A percentile compares a stretch with the other conserved stretches of the same genome.
These are phyloP conservation scores for Euphrasia arctica DNA, from an alignment of 305 asterid genomes.

Conservation along the genomic window DNA sequence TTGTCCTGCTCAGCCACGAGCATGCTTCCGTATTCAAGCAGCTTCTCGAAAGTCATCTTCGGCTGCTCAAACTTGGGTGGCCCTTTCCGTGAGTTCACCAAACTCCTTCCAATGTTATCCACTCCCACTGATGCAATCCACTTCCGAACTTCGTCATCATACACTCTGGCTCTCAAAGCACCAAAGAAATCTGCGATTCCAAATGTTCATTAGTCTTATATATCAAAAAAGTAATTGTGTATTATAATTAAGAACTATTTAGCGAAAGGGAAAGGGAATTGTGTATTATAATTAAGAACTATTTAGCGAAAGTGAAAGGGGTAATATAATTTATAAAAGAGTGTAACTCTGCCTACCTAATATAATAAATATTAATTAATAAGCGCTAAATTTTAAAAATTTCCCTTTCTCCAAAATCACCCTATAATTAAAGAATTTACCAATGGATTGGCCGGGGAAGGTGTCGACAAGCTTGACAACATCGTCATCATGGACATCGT, in stretches of 20 bases:
- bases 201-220: no score
- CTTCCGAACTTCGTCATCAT: constrained; percentile 73
- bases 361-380: no score
- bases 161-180: constrained; percentile 78
- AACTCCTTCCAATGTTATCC: constrained; percentile 52
- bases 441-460: constrained; percentile 87
- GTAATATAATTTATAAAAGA: no score
- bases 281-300: no score
- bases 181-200: constrained; percentile 71
- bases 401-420: no score
- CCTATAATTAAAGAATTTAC: constrained; percentile 26
- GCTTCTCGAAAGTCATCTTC: constrained; percentile 51
- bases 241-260: no score
- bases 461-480: constrained; percentile 59
- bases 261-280: no score
- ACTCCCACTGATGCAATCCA: constrained; percentile 58
- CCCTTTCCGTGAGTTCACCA: constrained; percentile 71
- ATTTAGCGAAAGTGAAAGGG: no score
- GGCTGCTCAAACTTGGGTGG: constrained; percentile 71
- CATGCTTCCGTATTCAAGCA: constrained; percentile 63
- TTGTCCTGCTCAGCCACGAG: constrained; percentile 78
- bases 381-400: no score
- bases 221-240: no score
- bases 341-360: no score
- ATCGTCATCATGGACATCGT: constrained; percentile 14